Conservation (phyloP, 2,329 filamentous ascomycete species). For the Pestalotiopsis sp. region DNA sequence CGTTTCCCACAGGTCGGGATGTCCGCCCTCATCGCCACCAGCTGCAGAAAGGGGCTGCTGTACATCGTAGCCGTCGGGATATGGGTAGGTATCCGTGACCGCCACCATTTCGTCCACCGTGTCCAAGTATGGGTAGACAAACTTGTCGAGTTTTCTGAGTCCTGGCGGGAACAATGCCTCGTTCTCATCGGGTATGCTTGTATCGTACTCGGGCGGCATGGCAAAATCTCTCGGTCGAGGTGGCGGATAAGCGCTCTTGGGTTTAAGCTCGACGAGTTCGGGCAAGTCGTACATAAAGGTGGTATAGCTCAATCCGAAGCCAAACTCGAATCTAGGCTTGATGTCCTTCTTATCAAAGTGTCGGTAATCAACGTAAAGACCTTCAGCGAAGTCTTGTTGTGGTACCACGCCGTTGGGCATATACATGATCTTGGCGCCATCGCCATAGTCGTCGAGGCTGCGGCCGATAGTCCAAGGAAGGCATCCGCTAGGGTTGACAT, state of each 20-base stretch:
- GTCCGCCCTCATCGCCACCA: constrained; percentile 70
- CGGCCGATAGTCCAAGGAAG: constrained; percentile 87
- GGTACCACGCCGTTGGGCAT: constrained; percentile 70
- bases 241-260: constrained; percentile 46
- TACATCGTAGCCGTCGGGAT: constrained; percentile 58
- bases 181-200: constrained; percentile 54
- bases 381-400: constrained; percentile 83
- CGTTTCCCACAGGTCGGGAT: constrained; percentile 65
- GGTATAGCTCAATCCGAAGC: constrained; percentile 83
- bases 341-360: constrained; percentile 80
- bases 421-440: constrained; percentile 69
- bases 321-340: constrained; percentile 81
- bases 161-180: constrained; percentile 62
- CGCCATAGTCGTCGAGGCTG: constrained; percentile 74
- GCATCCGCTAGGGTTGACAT: constrained; percentile 77
- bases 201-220: constrained; percentile 56
- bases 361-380: constrained; percentile 87
- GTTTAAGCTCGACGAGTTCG: constrained; percentile 46
- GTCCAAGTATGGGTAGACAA: constrained; percentile 73
- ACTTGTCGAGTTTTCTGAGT: constrained; percentile 66
- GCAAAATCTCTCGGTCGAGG: constrained; percentile 42
- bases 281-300: constrained; percentile 65
- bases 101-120: constrained; percentile 46
- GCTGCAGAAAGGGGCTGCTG: constrained; percentile 58
- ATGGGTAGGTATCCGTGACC: constrained; percentile 43